Evolutionary conservation across 164 flowering plant species (phyloP), one percentile per base, ranked within the genome.

Genomic region (Magnolia sinica): DNA sequence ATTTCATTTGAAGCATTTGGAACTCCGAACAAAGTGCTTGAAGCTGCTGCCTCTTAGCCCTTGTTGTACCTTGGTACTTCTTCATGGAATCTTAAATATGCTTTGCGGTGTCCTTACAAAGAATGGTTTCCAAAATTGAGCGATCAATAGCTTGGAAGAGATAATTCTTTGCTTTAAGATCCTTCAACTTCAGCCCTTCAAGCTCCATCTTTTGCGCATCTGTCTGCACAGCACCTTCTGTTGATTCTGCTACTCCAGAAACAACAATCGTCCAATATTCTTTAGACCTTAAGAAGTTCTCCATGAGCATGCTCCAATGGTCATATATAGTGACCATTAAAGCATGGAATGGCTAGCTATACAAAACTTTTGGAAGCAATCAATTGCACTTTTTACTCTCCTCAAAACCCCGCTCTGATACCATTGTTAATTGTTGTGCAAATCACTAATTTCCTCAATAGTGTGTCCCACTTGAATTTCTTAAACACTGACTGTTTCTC

Each of bases 41-140:
- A 23, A 23, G 24, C 24, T 23, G 24, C 24, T 23, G 24, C 24
- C 24, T 23, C 24, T 23, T 19, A 59, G 67, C 23, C 23, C 67
- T 73, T 73, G 67, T 29, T 27, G 67, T 24, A 24, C 66, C 75
- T 73, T 73, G 75, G 67, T 29, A 61, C 50, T 73, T 73, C 67
- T 73, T 73, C 24, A 23, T 23, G 24, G 24, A 23, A 23, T 23
- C 24, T 1, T 1, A 1, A 23, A 16, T 72, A 51, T 27, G 70
- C 65, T 51, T 72, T 64, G 64, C 0, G 16, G 74, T 51, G 64
- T 51, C 63, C 20, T 70, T 50, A 9, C 70, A 70, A 49, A 50
- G 73, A 70, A 70, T 49, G 59, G 59, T 49, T 45, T 49, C 24
- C 24, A 23, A 23, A 1, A 23, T 1, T 23, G 1, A 1, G n/a